A percentile compares a stretch with the other conserved stretches of the same genome.
Conservation (phyloP, 2,329 filamentous ascomycete genomes). For the Teratosphaeria destructans region DNA sequence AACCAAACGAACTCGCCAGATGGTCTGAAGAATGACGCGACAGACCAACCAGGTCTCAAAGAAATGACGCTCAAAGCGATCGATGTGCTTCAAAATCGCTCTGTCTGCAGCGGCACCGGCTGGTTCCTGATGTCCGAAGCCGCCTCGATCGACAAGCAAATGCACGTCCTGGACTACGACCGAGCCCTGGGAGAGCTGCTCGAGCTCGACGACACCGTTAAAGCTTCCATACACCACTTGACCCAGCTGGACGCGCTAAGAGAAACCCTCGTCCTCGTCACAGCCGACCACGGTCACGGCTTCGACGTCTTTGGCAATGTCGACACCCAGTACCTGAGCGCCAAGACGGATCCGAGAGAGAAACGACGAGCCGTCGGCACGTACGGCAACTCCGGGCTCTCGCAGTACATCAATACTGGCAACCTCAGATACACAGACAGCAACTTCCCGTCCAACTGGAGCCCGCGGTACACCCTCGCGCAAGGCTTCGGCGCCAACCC, state of each 20-base stretch:
- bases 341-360: conserved; percentile 53
- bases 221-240: conserved; percentile 62
- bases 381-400: conserved; percentile 63
- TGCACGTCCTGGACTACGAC: conserved; percentile 79
- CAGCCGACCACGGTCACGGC: conserved; percentile 81
- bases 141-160: conserved; percentile 80
- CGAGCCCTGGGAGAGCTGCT: conserved; percentile 75
- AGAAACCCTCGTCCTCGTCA: conserved; percentile 69
- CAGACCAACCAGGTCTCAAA: conserved; percentile 71
- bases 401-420: conserved; percentile 60
- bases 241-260: conserved; percentile 55
- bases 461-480: conserved; percentile 71
- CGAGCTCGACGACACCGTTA: conserved; percentile 74
- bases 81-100: conserved; percentile 59
- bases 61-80: conserved; percentile 85
- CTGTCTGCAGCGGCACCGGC: conserved; percentile 45
- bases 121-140: conserved; percentile 86
- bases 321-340: conserved; percentile 65
- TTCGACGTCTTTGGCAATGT: conserved; percentile 79
- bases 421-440: conserved; percentile 57
- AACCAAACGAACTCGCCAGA: conserved; percentile 58
- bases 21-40: conserved; percentile 52
- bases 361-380: conserved; percentile 67
- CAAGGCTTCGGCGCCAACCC: conserved; percentile 61
- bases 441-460: conserved; percentile 73